phyloP scores from a whole-genome alignment of 352 stramenopile species.

The Pythium aquatile region DNA sequence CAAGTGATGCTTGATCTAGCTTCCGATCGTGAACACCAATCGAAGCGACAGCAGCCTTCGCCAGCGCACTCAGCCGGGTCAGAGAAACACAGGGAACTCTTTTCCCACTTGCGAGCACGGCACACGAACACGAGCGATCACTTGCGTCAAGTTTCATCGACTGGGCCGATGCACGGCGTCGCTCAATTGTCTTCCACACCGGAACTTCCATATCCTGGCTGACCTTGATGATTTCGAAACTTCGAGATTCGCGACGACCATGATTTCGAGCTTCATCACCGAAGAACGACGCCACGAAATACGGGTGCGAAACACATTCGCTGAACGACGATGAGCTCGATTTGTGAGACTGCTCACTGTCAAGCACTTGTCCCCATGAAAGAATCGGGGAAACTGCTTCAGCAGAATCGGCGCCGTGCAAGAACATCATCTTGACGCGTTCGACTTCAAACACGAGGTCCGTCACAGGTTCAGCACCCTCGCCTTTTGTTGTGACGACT shows the following conservation, averaged over 20 bases:
- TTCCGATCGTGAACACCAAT: constrained; percentile 28
- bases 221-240: constrained; percentile 72
- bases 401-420: constrained; percentile 8
- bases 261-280: constrained; percentile 45
- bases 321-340: constrained; percentile 28
- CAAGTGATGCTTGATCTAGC: constrained; percentile 11
- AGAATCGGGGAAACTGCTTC: constrained; percentile 11
- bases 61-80: constrained; percentile 1
- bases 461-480: constrained; percentile 7
- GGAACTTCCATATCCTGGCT: constrained; percentile 59
- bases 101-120: constrained; percentile 5
- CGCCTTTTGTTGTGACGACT: constrained; percentile 13
- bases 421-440: constrained; percentile 48
- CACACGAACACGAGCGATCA: constrained; percentile 12
- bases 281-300: constrained; percentile 75
- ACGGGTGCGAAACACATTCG: constrained; percentile 70
- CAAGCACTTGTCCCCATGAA: constrained; percentile 19
- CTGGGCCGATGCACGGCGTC: constrained; percentile 11
- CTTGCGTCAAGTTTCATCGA: neutral
- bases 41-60: constrained; percentile 4
- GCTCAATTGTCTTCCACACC: constrained; percentile 59
- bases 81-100: constrained; percentile 19
- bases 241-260: constrained; percentile 48
- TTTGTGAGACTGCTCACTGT: constrained; percentile 33
- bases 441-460: constrained; percentile 79